phyloP scores from a whole-genome alignment of 2,329 filamentous ascomycete species.

The Fusarium miscanthi region DNA sequence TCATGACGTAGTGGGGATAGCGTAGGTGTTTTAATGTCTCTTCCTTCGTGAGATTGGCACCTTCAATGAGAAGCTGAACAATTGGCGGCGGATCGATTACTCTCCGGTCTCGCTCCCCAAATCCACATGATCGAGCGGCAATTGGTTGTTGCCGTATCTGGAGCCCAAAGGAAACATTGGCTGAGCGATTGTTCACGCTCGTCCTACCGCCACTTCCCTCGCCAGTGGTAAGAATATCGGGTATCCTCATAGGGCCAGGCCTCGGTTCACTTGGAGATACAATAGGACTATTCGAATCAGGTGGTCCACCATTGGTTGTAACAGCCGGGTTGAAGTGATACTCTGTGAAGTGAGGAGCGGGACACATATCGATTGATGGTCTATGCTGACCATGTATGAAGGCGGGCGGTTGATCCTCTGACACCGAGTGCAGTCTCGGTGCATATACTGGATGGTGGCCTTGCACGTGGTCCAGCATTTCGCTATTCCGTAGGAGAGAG shows the following conservation, averaged over 20 bases:
- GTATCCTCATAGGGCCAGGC: constrained; percentile 42
- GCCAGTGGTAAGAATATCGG: constrained; percentile 32
- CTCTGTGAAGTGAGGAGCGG: neutral
- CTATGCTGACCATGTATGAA: constrained; percentile 15
- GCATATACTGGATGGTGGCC: constrained; percentile 11
- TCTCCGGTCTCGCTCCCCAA: constrained; percentile 82
- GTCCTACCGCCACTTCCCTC: neutral
- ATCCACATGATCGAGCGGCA: constrained; percentile 83
- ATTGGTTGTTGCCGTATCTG: constrained; percentile 79
- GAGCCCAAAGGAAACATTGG: constrained; percentile 46
- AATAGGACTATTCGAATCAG: constrained; percentile 13
- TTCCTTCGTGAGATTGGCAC: constrained; percentile 64
- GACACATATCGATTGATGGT: constrained; percentile 1
- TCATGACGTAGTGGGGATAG: constrained; percentile 76
- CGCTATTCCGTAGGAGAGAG: neutral
- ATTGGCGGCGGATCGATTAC: constrained; percentile 89
- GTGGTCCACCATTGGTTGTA: neutral
- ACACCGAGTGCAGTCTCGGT: constrained; percentile 7
- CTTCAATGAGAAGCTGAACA: constrained; percentile 75
- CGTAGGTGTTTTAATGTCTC: constrained; percentile 65
- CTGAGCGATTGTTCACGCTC: neutral
- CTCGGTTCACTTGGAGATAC: constrained; percentile 26
- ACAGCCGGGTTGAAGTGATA: constrained; percentile 11
- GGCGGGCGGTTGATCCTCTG: constrained; percentile 4
- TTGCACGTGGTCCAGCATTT: constrained; percentile 18